Base-by-base conservation (phyloP, 2,329 filamentous ascomycete genomes). In the Colletotrichum horii region DNA sequence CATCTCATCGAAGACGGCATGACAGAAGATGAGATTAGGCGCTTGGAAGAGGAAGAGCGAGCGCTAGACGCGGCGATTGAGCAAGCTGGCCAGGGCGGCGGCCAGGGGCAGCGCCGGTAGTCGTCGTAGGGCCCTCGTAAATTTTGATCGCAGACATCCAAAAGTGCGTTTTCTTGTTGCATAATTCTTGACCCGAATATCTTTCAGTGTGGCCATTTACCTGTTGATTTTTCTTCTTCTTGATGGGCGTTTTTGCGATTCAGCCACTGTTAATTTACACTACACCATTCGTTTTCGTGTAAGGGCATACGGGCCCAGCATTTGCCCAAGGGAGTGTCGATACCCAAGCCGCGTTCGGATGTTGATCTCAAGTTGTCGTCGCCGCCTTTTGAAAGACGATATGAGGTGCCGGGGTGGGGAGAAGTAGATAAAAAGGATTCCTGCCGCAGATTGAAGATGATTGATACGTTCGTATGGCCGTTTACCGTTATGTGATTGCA, bases 1-100 rank as follows among this genome's bases (percentile, higher is more conserved):
- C 89, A 91, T 76, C 81, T 92, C 38, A 88, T 91, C 6, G 90
- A 92, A 79, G 90, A 91, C n/a, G 88, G 89, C 66, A 92, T 92
- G 90, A 91, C 90, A 64, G 84, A 85, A 11, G 90, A 89, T 0
- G 89, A 92, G 80, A 89, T 92, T 64, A 84, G 87, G 67, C 81
- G 88, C 77, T 78, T 92, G 56, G 90, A 91, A 79, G 90, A 91
- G 76, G 90, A 92, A 79, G 91, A 92, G 82, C 81, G 88, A 75
- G 86, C 89, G 76, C 83, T 92, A 43, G 91, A 92, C 71, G 88
- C 85, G 16, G 91, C 89, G 34, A 92, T 92, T 79, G 88, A 89
- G 81, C 85, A 86, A 69, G 86, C 85, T 5, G 85, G 78, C 55
- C 80, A 74, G n/a, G 48, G 71, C 16, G 48, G 71, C 14, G 30